These are phyloP conservation scores for Neonectria coccinea DNA, from an alignment of 2,329 filamentous ascomycete genomes.

Conservation along the genomic window DNA sequence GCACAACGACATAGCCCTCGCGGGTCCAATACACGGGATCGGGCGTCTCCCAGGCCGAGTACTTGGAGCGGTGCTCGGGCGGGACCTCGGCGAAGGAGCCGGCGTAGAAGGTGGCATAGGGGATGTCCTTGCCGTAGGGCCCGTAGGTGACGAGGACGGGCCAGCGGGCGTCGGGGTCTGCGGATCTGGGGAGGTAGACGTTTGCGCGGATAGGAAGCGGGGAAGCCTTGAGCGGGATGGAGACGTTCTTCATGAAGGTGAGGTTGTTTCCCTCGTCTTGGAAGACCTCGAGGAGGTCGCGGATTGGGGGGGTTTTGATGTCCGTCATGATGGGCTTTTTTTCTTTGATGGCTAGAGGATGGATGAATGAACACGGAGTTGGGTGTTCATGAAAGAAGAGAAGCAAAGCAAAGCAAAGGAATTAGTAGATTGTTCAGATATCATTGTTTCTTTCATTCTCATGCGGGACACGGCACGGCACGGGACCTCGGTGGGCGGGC, in stretches of 20 bases:
- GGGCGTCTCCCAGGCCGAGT: slow-evolving; percentile 68
- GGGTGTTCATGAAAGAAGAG: neutral
- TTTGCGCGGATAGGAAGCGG: slow-evolving; percentile 11
- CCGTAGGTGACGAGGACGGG: slow-evolving; percentile 28
- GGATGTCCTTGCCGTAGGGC: slow-evolving; percentile 26
- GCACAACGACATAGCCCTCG: slow-evolving; percentile 66
- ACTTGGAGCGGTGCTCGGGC: slow-evolving; percentile 62
- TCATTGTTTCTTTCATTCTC: neutral
- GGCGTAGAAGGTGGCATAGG: slow-evolving; percentile 20
- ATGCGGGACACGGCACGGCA: too few species aligned
- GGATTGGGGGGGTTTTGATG: slow-evolving; percentile 11
- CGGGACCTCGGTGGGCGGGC: too few species aligned
- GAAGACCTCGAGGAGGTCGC: slow-evolving; percentile 21
- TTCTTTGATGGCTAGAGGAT: neutral
- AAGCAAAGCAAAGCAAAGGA: neutral
- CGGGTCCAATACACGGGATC: slow-evolving; percentile 68
- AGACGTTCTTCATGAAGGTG: slow-evolving; percentile 28
- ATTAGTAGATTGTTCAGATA: neutral
- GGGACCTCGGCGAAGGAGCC: slow-evolving; percentile 62
- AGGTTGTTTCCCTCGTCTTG: slow-evolving; percentile 24
- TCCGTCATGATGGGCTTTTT: too few species aligned
- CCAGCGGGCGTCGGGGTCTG: slow-evolving; percentile 13
- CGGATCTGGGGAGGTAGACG: slow-evolving; percentile 52
- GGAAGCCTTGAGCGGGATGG: slow-evolving; percentile 23
- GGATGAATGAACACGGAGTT: neutral